phyloP scores from a whole-genome alignment of 495 filamentous ascomycete species.

The Penicillium coffeae region DNA sequence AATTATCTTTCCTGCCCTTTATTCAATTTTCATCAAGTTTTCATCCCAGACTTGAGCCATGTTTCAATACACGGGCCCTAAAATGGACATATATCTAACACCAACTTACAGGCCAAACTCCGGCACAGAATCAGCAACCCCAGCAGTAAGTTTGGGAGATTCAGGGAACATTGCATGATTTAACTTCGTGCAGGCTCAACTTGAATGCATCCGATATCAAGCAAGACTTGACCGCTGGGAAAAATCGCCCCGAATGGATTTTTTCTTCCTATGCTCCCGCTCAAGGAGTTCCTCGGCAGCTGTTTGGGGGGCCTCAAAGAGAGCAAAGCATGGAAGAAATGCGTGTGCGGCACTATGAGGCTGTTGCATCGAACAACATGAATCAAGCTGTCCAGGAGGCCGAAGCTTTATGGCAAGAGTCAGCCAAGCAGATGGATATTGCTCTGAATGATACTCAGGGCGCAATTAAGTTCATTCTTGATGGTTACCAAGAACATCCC shows the following conservation, averaged over 20 bases:
- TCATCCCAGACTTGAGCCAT: too few species aligned
- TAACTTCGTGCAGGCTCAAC: constrained; percentile 39
- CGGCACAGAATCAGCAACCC: constrained; percentile 4
- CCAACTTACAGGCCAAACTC: background rate
- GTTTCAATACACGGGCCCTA: too few species aligned
- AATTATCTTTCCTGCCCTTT: too few species aligned
- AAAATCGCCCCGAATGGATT: constrained; percentile 72
- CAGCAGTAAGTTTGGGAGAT: constrained; percentile 24
- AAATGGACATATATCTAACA: too few species aligned
- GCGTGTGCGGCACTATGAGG: constrained; percentile 62
- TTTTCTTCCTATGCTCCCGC: constrained; percentile 80
- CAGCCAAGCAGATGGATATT: constrained; percentile 64
- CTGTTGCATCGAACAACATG: constrained; percentile 54
- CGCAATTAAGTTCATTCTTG: constrained; percentile 67
- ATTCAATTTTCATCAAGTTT: too few species aligned
- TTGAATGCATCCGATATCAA: constrained; percentile 56
- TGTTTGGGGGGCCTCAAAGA: constrained; percentile 72
- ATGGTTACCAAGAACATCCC: constrained; percentile 67
- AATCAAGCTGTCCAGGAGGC: constrained; percentile 66
- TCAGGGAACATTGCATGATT: background rate
- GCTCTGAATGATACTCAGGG: constrained; percentile 63
- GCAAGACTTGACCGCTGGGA: constrained; percentile 53
- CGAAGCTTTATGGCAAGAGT: constrained; percentile 51
- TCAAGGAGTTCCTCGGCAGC: constrained; percentile 65
- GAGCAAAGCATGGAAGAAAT: constrained; percentile 86